Conservation (phyloP, 495 filamentous ascomycete genomes). For the Penicillium desertorum region DNA sequence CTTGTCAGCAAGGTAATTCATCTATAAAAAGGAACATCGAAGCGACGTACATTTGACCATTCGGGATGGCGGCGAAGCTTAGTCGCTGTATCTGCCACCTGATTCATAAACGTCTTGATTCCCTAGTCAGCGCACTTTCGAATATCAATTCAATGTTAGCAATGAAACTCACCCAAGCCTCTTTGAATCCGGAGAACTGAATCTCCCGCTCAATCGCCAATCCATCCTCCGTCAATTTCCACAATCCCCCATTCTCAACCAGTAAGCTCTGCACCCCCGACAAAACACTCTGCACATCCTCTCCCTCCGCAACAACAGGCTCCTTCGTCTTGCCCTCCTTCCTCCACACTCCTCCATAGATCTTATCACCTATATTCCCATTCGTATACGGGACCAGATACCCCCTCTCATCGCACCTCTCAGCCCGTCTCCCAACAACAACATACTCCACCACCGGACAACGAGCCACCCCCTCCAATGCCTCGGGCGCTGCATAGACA, state of each 20-base stretch:
- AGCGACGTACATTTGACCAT: conserved; percentile 7
- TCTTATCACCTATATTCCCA: conserved; percentile 8
- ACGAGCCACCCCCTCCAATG: neutral
- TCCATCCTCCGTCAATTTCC: conserved; percentile 3
- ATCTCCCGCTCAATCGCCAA: conserved; percentile 5
- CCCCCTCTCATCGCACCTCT: neutral
- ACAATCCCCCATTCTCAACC: conserved; percentile 5
- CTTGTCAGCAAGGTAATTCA: neutral
- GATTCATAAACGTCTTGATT: conserved; percentile 2
- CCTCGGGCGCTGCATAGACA: neutral
- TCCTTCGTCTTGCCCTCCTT: neutral
- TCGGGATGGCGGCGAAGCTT: conserved; percentile 5
- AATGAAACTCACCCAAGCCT: neutral
- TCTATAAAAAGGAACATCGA: neutral
- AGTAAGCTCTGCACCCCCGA: conserved; percentile 2
- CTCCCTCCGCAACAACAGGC: neutral
- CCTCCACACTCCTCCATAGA: neutral
- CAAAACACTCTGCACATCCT: conserved; percentile 3
- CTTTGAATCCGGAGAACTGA: conserved; percentile 1
- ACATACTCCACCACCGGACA: conserved; percentile 7
- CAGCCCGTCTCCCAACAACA: conserved; percentile 1
- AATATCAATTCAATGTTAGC: neutral
- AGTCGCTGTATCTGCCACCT: conserved; percentile 1
- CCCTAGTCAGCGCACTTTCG: neutral
- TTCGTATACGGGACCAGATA: conserved; percentile 4